phyloP scores from a whole-genome alignment of 129 eudicot genomes.

The Artemisia annua region DNA sequence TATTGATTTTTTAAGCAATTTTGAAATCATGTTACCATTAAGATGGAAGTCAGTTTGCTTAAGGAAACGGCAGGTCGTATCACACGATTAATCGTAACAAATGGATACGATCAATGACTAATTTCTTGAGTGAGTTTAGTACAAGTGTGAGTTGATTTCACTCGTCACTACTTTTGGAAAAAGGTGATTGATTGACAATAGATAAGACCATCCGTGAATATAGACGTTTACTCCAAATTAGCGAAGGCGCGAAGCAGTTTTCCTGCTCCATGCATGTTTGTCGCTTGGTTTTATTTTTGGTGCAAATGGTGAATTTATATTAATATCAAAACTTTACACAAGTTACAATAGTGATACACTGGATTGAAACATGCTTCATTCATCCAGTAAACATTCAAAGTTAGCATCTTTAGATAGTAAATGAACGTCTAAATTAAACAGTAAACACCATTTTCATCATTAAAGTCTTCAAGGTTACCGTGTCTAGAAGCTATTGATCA shows the following conservation, averaged over 20 bases:
- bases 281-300: background rate
- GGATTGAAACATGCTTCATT: too few species aligned
- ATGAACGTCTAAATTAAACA: background rate
- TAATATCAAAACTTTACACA: too few species aligned
- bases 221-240: background rate
- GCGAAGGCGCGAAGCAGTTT: background rate
- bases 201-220: background rate
- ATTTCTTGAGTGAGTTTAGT: background rate
- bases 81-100: too few species aligned
- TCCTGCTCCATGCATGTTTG: background rate
- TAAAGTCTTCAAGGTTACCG: background rate
- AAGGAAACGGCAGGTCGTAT: too few species aligned
- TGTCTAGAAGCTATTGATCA: background rate
- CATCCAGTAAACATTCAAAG: too few species aligned
- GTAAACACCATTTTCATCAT: constrained; percentile 8
- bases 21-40: too few species aligned
- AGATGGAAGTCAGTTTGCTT: too few species aligned
- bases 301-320: too few species aligned
- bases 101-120: too few species aligned
- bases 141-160: background rate
- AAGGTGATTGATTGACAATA: background rate
- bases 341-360: too few species aligned
- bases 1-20: too few species aligned
- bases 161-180: background rate
- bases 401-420: background rate